Base-by-base conservation (phyloP, 2,329 filamentous ascomycete species). In the Xylaria hypoxylon region DNA sequence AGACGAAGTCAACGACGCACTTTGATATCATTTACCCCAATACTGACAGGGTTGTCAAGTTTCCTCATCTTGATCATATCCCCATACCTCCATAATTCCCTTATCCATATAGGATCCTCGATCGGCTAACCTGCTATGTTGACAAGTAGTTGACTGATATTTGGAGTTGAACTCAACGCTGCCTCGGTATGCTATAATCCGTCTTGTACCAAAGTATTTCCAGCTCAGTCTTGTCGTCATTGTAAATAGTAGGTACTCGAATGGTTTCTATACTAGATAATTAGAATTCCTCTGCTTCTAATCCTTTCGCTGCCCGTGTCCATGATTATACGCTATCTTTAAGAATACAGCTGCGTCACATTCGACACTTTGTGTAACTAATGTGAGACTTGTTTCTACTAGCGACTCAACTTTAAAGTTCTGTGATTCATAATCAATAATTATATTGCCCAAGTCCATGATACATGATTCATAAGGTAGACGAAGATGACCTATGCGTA, bases 401-500 rank as follows among this genome's bases (percentile, higher is more conserved):
- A 10, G 11, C 17, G 11, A 6, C 33, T 3, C 2, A 6, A 19
- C 5, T 24, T 4, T 22, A 15, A 35, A 10, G 1, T 19, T 26
- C 24, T 31, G 2, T 4, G 19, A 53, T 53, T 38, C 3, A 53
- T 15, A 8, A 45, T 35, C 15, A 33, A 7, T 13, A 42, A 19
- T 24, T 51, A 5, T 11, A 19, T 28, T 13, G 5, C 26, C 10
- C 8, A 2, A 19, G 7, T 35, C 19, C n/a, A 10, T 33, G 7
- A 45, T 17, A 22, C 7, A 40, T 1, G 6, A 22, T 13, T 26
- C 3, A 33, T 2, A 22, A 31, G 5, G 6, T 17, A 31, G 22
- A 24, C 1, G 13, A 58, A 53, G 15, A 73, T 73, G 69, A 17
- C 10, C 45, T 45, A 38, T 26, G 38, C 59, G 15, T 48, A 69